These are phyloP conservation scores for Solanum aculeatissimum DNA, from an alignment of 305 asterid species.

Conservation along the genomic window DNA sequence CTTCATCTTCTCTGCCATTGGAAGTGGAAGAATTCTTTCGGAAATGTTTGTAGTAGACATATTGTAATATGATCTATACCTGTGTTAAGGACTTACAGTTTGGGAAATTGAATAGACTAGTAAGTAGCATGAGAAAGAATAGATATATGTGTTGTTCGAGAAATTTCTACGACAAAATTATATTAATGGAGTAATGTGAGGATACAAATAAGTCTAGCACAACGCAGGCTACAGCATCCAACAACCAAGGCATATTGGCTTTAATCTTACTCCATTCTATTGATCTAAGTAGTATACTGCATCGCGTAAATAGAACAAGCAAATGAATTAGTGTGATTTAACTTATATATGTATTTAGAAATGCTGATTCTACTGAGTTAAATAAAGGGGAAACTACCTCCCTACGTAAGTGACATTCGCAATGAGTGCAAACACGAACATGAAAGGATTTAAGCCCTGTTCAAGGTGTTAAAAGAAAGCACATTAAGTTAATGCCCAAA, in stretches of 20 bases:
- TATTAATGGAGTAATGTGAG: slow-evolving; percentile 13
- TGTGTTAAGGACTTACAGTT: slow-evolving; percentile 28
- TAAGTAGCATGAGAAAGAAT: not conserved
- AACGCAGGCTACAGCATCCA: slow-evolving; percentile 83
- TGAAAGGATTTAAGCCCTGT: slow-evolving; percentile 86
- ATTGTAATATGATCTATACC: slow-evolving; percentile 62
- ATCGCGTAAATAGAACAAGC: not conserved
- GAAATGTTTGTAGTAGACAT: slow-evolving; percentile 48
- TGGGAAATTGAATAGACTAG: not conserved
- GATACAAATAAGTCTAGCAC: slow-evolving; percentile 84
- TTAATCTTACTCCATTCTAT: slow-evolving; percentile 53
- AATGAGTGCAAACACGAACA: slow-evolving; percentile 77
- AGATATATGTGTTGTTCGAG: not conserved
- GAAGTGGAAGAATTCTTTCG: slow-evolving; percentile 9
- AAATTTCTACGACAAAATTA: not conserved
- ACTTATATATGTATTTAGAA: not conserved
- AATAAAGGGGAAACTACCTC: slow-evolving; percentile 30
- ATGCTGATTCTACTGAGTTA: not conserved
- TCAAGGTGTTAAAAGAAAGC: not conserved
- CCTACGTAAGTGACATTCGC: slow-evolving; percentile 74
- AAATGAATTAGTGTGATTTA: not conserved
- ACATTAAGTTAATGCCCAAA: not conserved
- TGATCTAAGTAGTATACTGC: slow-evolving; percentile 84
- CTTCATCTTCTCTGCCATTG: slow-evolving; percentile 10
- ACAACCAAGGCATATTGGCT: slow-evolving; percentile 90